Percentiles rank a stretch among this genome's conserved stretches.
phyloP scores from a whole-genome alignment of 352 stramenopile species.

The Phytopythium helicoides region DNA sequence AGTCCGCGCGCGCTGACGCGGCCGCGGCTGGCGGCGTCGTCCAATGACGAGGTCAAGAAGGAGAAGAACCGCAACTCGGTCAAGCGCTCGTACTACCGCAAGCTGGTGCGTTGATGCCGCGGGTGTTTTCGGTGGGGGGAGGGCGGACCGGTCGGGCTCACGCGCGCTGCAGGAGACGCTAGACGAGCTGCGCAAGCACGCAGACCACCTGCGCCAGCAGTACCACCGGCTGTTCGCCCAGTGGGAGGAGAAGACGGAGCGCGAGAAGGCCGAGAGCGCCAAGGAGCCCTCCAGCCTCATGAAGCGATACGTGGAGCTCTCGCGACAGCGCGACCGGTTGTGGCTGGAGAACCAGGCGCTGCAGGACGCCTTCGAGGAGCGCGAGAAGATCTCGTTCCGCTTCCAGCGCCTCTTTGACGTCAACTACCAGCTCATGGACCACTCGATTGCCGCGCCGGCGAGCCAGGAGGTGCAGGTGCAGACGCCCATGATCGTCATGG shows the following conservation, averaged over 20 bases:
- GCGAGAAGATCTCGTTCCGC: conserved; percentile 49
- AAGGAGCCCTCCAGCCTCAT: conserved; percentile 36
- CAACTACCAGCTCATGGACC: conserved; percentile 61
- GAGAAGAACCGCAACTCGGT: conserved; percentile 60
- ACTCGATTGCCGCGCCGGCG: conserved; percentile 33
- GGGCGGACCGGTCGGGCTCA: no score
- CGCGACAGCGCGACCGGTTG: conserved; percentile 40
- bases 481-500: conserved; percentile 51
- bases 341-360: conserved; percentile 56
- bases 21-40: conserved; percentile 21
- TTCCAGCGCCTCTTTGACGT: conserved; percentile 55
- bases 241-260: conserved; percentile 39
- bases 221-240: conserved; percentile 41
- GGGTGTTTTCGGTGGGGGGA: no score
- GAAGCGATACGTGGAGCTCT: conserved; percentile 45
- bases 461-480: conserved; percentile 33
- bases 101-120: conserved; percentile 44
- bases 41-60: conserved; percentile 38
- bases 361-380: conserved; percentile 48
- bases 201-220: conserved; percentile 42
- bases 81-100: conserved; percentile 52
- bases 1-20: conserved; percentile 17
- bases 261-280: conserved; percentile 23
- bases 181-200: conserved; percentile 36
- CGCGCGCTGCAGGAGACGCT: conserved; percentile 33